A percentile compares a stretch with the other conserved stretches of the same genome.
phyloP scores from a whole-genome alignment of 768 basidiomycete genomes.

The Lactarius hengduanensis region DNA sequence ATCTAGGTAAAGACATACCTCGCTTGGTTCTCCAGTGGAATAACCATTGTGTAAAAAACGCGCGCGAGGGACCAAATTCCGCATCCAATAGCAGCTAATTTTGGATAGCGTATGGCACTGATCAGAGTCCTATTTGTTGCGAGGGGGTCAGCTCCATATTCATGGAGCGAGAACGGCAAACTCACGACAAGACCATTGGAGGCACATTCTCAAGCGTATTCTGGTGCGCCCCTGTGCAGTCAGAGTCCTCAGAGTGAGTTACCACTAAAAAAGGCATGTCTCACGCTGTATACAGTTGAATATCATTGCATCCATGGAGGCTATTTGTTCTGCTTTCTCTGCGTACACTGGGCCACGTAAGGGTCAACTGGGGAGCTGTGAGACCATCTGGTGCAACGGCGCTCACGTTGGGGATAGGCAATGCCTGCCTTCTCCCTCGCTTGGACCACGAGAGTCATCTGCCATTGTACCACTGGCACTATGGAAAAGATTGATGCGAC shows the following conservation, averaged over 20 bases:
- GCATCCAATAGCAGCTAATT: constrained; percentile 42
- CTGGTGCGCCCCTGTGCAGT: constrained; percentile 61
- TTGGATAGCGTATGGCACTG: constrained; percentile 42
- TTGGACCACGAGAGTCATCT: constrained; percentile 40
- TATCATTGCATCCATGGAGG: constrained; percentile 47
- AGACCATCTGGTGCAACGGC: no score
- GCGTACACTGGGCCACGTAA: constrained; percentile 56
- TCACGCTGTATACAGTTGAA: constrained; percentile 76
- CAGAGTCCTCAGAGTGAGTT: not conserved
- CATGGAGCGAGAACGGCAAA: not conserved
- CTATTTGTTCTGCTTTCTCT: constrained; percentile 56
- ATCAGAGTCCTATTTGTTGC: constrained; percentile 39
- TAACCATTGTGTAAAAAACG: constrained; percentile 49
- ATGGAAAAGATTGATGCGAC: constrained; percentile 54
- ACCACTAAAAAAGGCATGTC: constrained; percentile 23
- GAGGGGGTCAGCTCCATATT: not conserved
- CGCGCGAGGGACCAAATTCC: constrained; percentile 42
- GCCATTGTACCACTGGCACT: constrained; percentile 50
- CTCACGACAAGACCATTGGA: constrained; percentile 30
- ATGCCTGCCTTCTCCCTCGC: constrained; percentile 56
- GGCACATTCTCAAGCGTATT: constrained; percentile 46
- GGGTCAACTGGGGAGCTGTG: not conserved
- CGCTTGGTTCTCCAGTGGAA: constrained; percentile 42
- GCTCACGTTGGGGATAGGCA: constrained; percentile 64
- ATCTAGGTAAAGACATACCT: constrained; percentile 34